Evolutionary conservation across 352 stramenopile genomes (phyloP).

Genomic region (Globisporangium rhizosaccharum): DNA sequence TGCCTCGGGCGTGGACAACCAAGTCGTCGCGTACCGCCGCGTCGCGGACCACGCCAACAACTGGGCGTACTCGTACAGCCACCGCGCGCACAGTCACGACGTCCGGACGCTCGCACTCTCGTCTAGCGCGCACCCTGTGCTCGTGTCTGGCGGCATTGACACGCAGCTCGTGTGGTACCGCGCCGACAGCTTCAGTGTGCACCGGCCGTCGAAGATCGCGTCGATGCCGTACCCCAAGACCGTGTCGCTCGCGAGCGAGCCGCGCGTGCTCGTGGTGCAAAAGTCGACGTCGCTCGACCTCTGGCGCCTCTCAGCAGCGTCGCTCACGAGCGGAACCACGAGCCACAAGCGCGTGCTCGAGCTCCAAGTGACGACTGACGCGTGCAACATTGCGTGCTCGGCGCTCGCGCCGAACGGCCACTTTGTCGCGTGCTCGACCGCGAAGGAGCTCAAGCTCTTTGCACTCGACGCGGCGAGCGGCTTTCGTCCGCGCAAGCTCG

Average conservation of each 20-base stretch:
- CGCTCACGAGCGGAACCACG: constrained; percentile 23
- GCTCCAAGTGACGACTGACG: constrained; percentile 61
- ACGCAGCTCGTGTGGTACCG: constrained; percentile 92
- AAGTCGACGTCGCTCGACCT: constrained; percentile 69
- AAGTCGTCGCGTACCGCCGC: constrained; percentile 84
- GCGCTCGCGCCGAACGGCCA: constrained; percentile 76
- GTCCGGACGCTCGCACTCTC: constrained; percentile 84
- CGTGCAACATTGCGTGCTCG: constrained; percentile 80
- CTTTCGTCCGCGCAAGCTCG: constrained; percentile 55
- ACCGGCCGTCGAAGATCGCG: constrained; percentile 84
- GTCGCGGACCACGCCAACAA: constrained; percentile 27
- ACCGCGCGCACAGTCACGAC: constrained; percentile 89
- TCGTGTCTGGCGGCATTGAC: constrained; percentile 92
- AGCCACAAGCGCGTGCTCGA: constrained; percentile 70
- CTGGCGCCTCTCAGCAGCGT: constrained; percentile 44
- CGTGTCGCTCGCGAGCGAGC: constrained; percentile 56
- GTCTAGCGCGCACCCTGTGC: constrained; percentile 36
- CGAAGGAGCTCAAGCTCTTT: constrained; percentile 88
- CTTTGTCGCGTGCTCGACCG: constrained; percentile 85
- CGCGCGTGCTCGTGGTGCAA: constrained; percentile 71
- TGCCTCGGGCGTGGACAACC: constrained; percentile 91
- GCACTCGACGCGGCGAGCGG: constrained; percentile 39
- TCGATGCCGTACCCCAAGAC: constrained; percentile 81
- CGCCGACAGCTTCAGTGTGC: constrained; percentile 75
- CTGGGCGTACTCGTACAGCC: constrained; percentile 84